Evolutionary conservation across 345 rosid species (phyloP), one percentile per base, ranked within the genome.

Genomic region (Salix viminalis): DNA sequence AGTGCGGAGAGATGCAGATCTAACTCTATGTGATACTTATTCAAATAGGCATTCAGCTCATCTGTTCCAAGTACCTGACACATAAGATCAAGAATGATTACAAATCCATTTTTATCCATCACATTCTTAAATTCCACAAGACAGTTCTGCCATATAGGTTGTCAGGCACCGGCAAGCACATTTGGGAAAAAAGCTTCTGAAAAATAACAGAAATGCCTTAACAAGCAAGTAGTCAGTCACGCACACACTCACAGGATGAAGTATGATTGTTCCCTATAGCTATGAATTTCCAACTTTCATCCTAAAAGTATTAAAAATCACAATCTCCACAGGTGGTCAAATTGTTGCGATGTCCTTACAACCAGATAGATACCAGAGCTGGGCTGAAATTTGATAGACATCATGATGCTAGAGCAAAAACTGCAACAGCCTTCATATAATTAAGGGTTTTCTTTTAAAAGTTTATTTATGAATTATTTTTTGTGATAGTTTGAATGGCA

Each of bases 61-160:
- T 96, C 98, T 52, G 98, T 96, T 70, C 99, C 99, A 65, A 96
- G 91, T 6, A 93, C 96, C 98, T 96, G 81, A 50, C 28, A 69
- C 71, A 65, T 39, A 72, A 83, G 30, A 60, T 4, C 68, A 41
- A n/a, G 4, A 19, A 6, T 16, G 73, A 66, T 72, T 54, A 66
- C 7, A 58, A 10, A 37, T 78, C 69, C 30, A 50, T 37, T 28
- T 32, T 19, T 7, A 28, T 46, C 42, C 58, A 48, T 37, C 26
- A 36, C 44, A 62, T 52, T 61, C 34, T 44, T 39, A 8, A 1
- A 67, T 66, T 46, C 48, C 11, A 67, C 41, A 21, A 21, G 62
- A 56, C 62, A n/a, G 23, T 9, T 56, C 14, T 21, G 28, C 28
- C 62, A 56, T n/a, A 56, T n/a, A 4, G 10, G 62, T 7, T 56